These are phyloP conservation scores for Beauveria varroae DNA, from an alignment of 2,329 filamentous ascomycete genomes.

Conservation along the genomic window DNA sequence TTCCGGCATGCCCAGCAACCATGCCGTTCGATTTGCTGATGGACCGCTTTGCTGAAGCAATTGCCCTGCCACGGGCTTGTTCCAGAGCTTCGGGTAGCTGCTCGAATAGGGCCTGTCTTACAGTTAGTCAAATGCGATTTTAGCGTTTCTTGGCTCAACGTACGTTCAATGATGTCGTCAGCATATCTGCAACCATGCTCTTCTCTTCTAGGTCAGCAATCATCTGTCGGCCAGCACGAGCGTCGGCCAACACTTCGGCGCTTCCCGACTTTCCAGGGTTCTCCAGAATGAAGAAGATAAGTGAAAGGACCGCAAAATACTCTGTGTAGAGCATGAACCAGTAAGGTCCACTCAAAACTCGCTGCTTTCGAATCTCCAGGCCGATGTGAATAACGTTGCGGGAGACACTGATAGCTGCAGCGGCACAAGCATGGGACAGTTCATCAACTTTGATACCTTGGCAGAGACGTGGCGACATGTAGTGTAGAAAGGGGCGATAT, in stretches of 20 bases:
- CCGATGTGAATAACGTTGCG: conserved; percentile 74
- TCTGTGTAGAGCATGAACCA: conserved; percentile 84
- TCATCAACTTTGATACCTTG: conserved; percentile 58
- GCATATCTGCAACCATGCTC: conserved; percentile 83
- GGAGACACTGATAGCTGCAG: conserved; percentile 54
- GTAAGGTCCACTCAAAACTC: conserved; percentile 70
- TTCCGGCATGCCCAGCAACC: conserved; percentile 24
- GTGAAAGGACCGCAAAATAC: conserved; percentile 71
- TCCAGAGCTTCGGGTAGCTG: conserved; percentile 69
- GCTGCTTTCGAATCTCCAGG: conserved; percentile 66
- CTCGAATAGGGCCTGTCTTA: conserved; percentile 66
- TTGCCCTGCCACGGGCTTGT: conserved; percentile 32
- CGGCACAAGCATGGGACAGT: conserved; percentile 67
- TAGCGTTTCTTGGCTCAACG: conserved; percentile 21
- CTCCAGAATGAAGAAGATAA: conserved; percentile 74
- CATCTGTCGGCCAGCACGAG: conserved; percentile 74
- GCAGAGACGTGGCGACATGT: conserved; percentile 59
- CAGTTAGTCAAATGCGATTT: conserved; percentile 15
- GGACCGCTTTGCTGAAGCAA: conserved; percentile 21
- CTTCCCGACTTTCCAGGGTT: conserved; percentile 69
- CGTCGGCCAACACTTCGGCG: conserved; percentile 77
- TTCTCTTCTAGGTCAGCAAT: conserved; percentile 71
- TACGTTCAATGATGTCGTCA: conserved; percentile 70
- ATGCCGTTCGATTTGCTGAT: conserved; percentile 19
- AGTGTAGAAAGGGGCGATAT: conserved; percentile 78